Conservation (phyloP, 257 asterid genomes). For the Solanum chiquidenum region DNA sequence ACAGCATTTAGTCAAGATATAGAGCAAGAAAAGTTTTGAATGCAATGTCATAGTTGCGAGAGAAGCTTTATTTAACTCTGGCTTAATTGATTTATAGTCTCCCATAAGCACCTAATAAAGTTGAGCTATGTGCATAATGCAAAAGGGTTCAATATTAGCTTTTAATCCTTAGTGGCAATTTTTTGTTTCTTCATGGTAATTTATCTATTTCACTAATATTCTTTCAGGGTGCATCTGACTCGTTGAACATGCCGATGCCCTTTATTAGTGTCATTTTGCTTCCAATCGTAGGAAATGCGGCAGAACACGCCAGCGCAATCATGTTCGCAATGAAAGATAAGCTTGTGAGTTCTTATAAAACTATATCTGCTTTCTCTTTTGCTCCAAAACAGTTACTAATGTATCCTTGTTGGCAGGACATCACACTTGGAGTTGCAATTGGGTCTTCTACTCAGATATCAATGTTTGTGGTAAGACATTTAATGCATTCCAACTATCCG, state of each 20-base stretch:
- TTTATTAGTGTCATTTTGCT: constrained; percentile 90
- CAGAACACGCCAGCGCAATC: constrained; percentile 97
- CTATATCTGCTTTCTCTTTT: background rate
- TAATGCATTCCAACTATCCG: background rate
- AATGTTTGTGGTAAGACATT: constrained; percentile 80
- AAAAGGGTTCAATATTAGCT: background rate
- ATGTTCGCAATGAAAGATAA: constrained; percentile 97
- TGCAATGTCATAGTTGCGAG: background rate
- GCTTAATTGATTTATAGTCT: background rate
- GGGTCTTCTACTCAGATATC: constrained; percentile 99
- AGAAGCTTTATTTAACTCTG: background rate
- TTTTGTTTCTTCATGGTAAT: background rate
- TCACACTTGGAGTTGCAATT: constrained; percentile 82
- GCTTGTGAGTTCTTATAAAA: constrained; percentile 22
- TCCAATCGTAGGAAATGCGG: constrained; percentile 94
- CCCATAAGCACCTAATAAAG: background rate
- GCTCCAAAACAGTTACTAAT: background rate
- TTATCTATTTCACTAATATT: background rate
- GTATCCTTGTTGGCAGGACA: constrained; percentile 22
- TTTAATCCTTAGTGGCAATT: background rate
- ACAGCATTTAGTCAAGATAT: background rate
- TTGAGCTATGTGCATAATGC: background rate
- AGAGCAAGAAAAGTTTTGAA: background rate
- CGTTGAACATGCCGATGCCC: constrained; percentile 77
- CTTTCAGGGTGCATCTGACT: constrained; percentile 84